Evolutionary conservation across 179 eudicot species (phyloP), one percentile per base, ranked within the genome.

Genomic region (Silene noctiflora): DNA sequence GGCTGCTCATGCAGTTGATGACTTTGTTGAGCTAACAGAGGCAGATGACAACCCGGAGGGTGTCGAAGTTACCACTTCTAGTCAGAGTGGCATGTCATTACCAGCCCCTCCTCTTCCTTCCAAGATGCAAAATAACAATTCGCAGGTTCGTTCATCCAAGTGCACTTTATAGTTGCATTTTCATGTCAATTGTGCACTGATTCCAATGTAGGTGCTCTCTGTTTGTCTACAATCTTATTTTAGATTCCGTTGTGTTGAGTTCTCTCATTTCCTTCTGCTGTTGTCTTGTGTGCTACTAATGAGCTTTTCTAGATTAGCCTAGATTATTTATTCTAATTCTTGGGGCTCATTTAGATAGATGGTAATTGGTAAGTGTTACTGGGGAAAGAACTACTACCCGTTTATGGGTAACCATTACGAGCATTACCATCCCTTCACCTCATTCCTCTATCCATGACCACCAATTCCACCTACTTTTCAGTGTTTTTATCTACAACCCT

Each of bases 1-100:
- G 87, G 97, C 96, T 81, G 95, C 97, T 78, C 87, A 89, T 85
- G 89, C 89, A 24, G 73, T 65, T 25, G 92, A 91, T 80, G 95
- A 90, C 67, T 83, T 80, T 66, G 74, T 71, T 76, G 95, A 90
- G 76, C 81, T 83, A 76, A 79, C 56, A 46, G 93, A 87, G 66
- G 65, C 53, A 65, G 88, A 87, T 61, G 91, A 85, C 14, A 77
- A 79, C 77, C 9, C 55, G 33, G 88, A 75, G 42, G 81, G 67
- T 11, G 79, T 68, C 69, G 88, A 80, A 74, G 73, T 72, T 22
- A 12, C 84, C 59, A 64, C 65, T 19, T 27, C 21, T 68, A 60
- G n/a, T 25, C 71, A 62, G 51, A 77, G 44, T 59, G 73, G 80
- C 75, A 67, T 78, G 61, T 80, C 73, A 16, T 75, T 80, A 77